phyloP scores from a whole-genome alignment of 176 grass and related monocot species.

The Eragrostis nindensis region DNA sequence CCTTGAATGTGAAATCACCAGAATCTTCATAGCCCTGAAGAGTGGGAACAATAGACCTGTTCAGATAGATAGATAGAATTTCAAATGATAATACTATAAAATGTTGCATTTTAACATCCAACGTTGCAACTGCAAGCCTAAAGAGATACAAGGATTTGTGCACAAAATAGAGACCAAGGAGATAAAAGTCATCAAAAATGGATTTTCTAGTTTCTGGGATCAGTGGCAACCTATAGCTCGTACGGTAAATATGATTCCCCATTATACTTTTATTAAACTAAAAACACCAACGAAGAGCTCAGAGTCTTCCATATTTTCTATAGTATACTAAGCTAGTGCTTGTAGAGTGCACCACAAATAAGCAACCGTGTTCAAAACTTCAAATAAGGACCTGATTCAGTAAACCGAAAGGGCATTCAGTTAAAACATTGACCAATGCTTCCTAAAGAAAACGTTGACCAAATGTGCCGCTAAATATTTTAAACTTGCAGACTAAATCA shows the following conservation, averaged over 20 bases:
- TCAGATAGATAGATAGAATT: slow-evolving; percentile 43
- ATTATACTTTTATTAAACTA: slow-evolving; percentile 27
- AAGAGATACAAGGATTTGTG: background rate
- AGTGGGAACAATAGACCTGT: slow-evolving; percentile 80
- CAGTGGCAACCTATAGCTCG: background rate
- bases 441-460: background rate
- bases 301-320: background rate
- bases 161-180: background rate
- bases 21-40: slow-evolving; percentile 81
- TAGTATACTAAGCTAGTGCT: slow-evolving; percentile 16
- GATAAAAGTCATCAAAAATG: background rate
- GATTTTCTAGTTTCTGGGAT: background rate
- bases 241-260: background rate
- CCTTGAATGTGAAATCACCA: slow-evolving; percentile 49
- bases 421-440: slow-evolving; percentile 10
- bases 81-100: slow-evolving; percentile 26
- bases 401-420: background rate
- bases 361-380: slow-evolving; percentile 6
- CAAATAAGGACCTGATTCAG: background rate
- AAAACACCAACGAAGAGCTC: background rate
- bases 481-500: background rate
- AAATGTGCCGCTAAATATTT: background rate
- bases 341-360: background rate
- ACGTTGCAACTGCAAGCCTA: background rate
- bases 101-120: background rate